phyloP scores from a whole-genome alignment of 306 rosid species.

The Ormosia semicastrata region DNA sequence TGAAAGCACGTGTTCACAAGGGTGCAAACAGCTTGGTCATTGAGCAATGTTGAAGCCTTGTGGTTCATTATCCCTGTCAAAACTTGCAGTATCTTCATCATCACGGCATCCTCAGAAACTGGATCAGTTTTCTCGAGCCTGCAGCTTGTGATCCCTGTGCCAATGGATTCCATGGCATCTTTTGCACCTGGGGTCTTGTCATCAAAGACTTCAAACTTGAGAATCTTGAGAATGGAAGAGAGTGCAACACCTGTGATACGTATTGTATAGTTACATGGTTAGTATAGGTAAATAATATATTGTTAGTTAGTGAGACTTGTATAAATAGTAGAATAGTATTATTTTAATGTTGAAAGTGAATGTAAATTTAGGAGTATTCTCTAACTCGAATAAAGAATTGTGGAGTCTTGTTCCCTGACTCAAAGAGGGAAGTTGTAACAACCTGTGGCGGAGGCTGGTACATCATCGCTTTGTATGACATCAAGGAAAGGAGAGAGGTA shows the following conservation, averaged over 20 bases:
- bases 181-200: slow-evolving; percentile 61
- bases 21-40: slow-evolving; percentile 67
- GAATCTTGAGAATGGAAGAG: slow-evolving; percentile 64
- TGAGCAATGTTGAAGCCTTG: slow-evolving; percentile 49
- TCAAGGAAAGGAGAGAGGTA: slow-evolving; percentile 77
- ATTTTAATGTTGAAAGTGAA: too few species aligned
- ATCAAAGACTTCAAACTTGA: slow-evolving; percentile 68
- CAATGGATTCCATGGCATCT: slow-evolving; percentile 55
- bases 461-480: slow-evolving; percentile 72
- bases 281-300: too few species aligned
- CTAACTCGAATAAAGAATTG: too few species aligned
- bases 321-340: too few species aligned
- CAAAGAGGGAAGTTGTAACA: not conserved
- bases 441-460: slow-evolving; percentile 70
- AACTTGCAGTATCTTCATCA: slow-evolving; percentile 82
- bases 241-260: slow-evolving; percentile 46
- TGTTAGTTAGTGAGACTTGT: too few species aligned
- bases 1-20: slow-evolving; percentile 75
- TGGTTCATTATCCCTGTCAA: slow-evolving; percentile 61
- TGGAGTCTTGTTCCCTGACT: too few species aligned
- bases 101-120: slow-evolving; percentile 65
- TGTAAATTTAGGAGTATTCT: too few species aligned
- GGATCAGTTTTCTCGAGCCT: slow-evolving; percentile 78
- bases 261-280: too few species aligned
- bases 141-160: slow-evolving; percentile 55